Conservation (phyloP, 1,139 yeast genomes). For the Tardiomyces depauwii region DNA sequence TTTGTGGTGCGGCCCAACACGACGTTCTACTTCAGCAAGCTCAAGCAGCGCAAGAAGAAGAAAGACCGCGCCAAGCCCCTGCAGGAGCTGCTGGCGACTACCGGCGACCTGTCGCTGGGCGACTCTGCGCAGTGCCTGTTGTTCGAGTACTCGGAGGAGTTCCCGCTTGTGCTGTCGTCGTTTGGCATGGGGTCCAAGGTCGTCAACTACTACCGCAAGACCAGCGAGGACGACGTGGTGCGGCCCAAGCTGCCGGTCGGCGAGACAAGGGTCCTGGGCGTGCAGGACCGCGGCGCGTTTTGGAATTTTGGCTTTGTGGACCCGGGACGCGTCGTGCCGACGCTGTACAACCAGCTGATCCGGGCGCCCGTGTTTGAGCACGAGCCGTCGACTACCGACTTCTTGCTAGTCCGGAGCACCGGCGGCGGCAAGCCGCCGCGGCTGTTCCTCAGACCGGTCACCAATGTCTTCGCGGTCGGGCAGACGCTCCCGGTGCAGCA, state of each 20-base stretch:
- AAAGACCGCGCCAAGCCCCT: slow-evolving; percentile 79
- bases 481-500: slow-evolving; percentile 90
- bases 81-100: slow-evolving; percentile 56
- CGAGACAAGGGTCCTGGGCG: slow-evolving; percentile 91
- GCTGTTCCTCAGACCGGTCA: slow-evolving; percentile 51
- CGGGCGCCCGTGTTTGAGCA: slow-evolving; percentile 93
- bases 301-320: slow-evolving; percentile 99
- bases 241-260: slow-evolving; percentile 88
- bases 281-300: slow-evolving; percentile 91
- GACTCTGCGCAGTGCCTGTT: slow-evolving; percentile 72
- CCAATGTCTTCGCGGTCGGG: slow-evolving; percentile 76
- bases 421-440: slow-evolving; percentile 51
- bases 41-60: slow-evolving; percentile 76
- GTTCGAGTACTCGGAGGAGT: slow-evolving; percentile 86
- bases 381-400: slow-evolving; percentile 68
- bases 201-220: slow-evolving; percentile 85
- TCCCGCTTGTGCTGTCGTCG: slow-evolving; percentile 71
- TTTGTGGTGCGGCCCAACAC: slow-evolving; percentile 74
- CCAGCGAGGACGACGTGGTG: slow-evolving; percentile 65
- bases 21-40: slow-evolving; percentile 59
- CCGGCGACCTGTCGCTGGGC: slow-evolving; percentile 71
- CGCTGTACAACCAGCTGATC: slow-evolving; percentile 81
- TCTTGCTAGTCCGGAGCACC: slow-evolving; percentile 65
- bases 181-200: slow-evolving; percentile 96
- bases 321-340: slow-evolving; percentile 88